These are phyloP conservation scores for Zymoseptoria passerinii DNA, from an alignment of 2,329 filamentous ascomycete genomes.

Conservation along the genomic window DNA sequence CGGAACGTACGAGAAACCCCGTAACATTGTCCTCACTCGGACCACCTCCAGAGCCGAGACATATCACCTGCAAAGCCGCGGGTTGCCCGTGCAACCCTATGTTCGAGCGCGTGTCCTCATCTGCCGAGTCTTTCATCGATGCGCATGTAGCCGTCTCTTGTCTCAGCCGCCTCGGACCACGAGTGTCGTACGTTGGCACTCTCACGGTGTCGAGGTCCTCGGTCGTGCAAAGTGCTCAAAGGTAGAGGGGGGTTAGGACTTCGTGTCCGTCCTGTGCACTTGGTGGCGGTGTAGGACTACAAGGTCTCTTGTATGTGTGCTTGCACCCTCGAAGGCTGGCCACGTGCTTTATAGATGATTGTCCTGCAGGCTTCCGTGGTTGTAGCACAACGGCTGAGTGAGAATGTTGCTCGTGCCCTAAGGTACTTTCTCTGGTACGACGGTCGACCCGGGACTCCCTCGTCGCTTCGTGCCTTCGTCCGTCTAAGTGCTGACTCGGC, in stretches of 20 bases:
- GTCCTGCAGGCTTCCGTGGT: neutral
- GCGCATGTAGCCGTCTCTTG: slow-evolving; percentile 22
- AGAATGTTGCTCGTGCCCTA: neutral
- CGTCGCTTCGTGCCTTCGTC: neutral
- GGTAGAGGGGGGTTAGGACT: neutral
- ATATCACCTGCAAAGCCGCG: slow-evolving; percentile 40
- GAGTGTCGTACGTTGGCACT: neutral
- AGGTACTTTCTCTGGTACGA: neutral
- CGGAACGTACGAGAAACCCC: slow-evolving; percentile 77
- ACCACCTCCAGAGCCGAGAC: slow-evolving; percentile 71
- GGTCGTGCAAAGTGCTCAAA: neutral
- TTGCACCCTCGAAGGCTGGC: neutral
- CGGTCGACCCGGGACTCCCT: neutral
- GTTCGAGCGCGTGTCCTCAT: slow-evolving; percentile 26
- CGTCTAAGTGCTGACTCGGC: neutral
- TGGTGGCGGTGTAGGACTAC: neutral
- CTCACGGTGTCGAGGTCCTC: neutral
- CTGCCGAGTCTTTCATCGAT: slow-evolving; percentile 35
- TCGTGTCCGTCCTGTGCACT: neutral
- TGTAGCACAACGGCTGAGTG: neutral
- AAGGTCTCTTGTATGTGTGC: neutral
- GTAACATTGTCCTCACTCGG: slow-evolving; percentile 86
- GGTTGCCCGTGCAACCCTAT: slow-evolving; percentile 31
- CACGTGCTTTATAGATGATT: neutral
- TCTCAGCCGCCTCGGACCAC: slow-evolving; percentile 7